Conservation (phyloP, 495 filamentous ascomycete species). For the Aspergillus incahuasiensis region DNA sequence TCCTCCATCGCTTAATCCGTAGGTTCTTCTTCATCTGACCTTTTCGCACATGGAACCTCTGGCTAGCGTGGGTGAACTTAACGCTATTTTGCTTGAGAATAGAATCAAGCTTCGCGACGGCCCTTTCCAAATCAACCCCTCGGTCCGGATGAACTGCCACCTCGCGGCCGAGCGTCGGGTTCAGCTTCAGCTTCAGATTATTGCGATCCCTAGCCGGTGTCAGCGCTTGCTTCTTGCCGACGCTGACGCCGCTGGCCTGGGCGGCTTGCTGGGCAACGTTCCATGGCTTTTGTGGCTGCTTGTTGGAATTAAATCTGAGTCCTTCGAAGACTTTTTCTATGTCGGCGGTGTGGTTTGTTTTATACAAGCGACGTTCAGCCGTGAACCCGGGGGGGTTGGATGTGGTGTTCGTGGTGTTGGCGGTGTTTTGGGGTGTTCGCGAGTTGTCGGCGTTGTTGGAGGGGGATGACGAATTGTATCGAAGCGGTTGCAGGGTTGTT, state of each 20-base stretch:
- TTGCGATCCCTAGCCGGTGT: background rate
- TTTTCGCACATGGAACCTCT: slow-evolving; percentile 37
- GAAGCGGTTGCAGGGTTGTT: background rate
- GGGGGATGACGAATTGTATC: slow-evolving; percentile 19
- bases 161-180: slow-evolving; percentile 39
- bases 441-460: background rate
- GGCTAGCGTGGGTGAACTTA: slow-evolving; percentile 17
- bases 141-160: slow-evolving; percentile 33
- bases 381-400: background rate
- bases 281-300: background rate
- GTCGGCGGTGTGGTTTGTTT: background rate
- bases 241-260: too few species aligned
- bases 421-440: background rate
- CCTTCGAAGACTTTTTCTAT: slow-evolving; percentile 5
- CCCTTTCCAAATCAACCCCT: slow-evolving; percentile 29
- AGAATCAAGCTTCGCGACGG: slow-evolving; percentile 25
- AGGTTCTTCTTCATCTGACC: slow-evolving; percentile 36
- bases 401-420: background rate
- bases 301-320: too few species aligned
- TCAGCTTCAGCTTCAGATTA: slow-evolving; percentile 36
- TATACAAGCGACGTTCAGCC: too few species aligned
- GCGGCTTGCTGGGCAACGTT: too few species aligned
- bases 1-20: slow-evolving; percentile 36
- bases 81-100: slow-evolving; percentile 28
- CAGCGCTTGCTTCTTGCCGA: background rate